These are phyloP conservation scores for Lentinula raphanica DNA, from an alignment of 768 basidiomycete genomes.

Conservation along the genomic window DNA sequence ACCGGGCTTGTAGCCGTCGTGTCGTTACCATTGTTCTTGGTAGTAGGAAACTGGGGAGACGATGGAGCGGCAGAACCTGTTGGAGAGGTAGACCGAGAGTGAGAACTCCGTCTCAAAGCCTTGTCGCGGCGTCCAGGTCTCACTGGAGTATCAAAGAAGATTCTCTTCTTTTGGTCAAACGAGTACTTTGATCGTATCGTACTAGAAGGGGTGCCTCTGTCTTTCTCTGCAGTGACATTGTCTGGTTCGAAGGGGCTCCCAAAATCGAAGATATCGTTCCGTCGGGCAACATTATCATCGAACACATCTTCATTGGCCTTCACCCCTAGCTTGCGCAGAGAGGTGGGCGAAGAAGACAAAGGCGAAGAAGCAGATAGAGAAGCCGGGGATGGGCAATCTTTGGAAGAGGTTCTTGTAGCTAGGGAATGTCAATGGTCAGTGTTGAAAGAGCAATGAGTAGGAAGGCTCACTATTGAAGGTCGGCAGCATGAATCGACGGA, in stretches of 20 bases:
- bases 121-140: not conserved
- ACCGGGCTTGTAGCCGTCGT: not conserved
- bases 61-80: conserved; percentile 2
- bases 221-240: not conserved
- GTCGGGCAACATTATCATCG: no score
- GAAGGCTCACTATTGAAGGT: not conserved
- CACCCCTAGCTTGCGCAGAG: no score
- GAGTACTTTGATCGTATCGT: not conserved
- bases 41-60: not conserved
- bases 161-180: not conserved
- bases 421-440: not conserved
- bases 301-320: not conserved
- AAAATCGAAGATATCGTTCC: not conserved
- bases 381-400: not conserved
- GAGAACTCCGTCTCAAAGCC: not conserved
- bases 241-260: not conserved
- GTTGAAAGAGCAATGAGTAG: no score
- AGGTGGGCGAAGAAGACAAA: no score
- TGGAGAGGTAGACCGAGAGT: not conserved
- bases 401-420: no score
- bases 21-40: not conserved
- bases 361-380: no score
- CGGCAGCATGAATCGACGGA: not conserved
- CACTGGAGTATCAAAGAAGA: not conserved
- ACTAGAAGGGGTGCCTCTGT: no score